Conservation (phyloP, 805 yeast genomes). For the Cyberlindnera samutprakarnensis region DNA sequence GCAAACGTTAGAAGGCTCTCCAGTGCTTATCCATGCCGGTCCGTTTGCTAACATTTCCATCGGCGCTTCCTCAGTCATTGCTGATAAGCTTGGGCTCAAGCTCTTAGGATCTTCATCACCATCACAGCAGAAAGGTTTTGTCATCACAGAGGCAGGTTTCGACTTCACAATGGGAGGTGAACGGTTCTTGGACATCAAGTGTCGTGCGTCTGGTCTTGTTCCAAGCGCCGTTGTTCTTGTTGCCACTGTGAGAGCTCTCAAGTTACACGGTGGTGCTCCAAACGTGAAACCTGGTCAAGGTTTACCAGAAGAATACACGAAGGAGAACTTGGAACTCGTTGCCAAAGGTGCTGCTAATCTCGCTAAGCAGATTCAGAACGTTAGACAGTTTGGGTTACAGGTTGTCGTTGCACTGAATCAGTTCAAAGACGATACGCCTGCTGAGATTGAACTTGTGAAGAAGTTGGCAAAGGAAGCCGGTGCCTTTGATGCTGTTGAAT, state of each 20-base stretch:
- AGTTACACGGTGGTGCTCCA: constrained; percentile 85
- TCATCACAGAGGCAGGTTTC: constrained; percentile 83
- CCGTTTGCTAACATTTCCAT: constrained; percentile 85
- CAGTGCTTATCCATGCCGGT: constrained; percentile 83
- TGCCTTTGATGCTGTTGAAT: constrained; percentile 69
- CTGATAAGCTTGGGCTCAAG: constrained; percentile 76
- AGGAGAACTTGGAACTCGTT: constrained; percentile 65
- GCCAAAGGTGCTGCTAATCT: constrained; percentile 66
- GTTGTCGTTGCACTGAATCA: constrained; percentile 80
- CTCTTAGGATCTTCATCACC: constrained; percentile 60
- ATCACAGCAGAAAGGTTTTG: constrained; percentile 58
- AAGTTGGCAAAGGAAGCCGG: constrained; percentile 69
- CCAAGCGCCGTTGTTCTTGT: constrained; percentile 78
- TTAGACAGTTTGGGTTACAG: constrained; percentile 63
- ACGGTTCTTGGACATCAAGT: constrained; percentile 74
- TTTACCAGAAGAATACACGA: constrained; percentile 63
- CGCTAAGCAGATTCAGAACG: constrained; percentile 70
- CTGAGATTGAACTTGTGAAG: constrained; percentile 61
- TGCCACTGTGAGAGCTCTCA: constrained; percentile 79
- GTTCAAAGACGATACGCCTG: constrained; percentile 64
- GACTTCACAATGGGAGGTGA: constrained; percentile 93
- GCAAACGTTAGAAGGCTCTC: constrained; percentile 87
- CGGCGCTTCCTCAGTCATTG: constrained; percentile 79
- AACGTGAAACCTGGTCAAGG: constrained; percentile 82
- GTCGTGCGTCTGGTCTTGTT: constrained; percentile 70